Percentiles rank a stretch among this genome's conserved stretches.
Evolutionary conservation across 2,329 filamentous ascomycete genomes (phyloP).

Genomic region (Aspergillus sp.): DNA sequence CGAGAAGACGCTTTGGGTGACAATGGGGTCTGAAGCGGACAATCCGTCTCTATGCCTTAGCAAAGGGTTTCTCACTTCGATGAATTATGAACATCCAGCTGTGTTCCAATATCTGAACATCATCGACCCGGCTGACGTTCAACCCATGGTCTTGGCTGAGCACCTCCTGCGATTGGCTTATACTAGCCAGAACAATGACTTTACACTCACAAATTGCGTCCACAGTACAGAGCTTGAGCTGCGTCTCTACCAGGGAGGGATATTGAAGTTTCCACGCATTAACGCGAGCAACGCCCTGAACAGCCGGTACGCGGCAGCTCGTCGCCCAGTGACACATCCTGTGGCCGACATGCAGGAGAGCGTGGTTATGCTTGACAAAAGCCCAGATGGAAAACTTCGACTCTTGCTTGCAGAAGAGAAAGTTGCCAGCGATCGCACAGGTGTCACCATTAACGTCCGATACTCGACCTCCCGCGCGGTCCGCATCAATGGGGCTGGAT

Average conservation of each 20-base stretch:
- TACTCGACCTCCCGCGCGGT: too few relatives aligned
- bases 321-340: too few relatives aligned
- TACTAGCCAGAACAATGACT: background rate
- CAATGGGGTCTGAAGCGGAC: background rate
- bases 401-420: too few relatives aligned
- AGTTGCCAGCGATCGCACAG: too few relatives aligned
- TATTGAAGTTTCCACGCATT: too few relatives aligned
- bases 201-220: background rate
- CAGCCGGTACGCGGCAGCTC: too few relatives aligned
- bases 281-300: too few relatives aligned
- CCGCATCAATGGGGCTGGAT: too few relatives aligned
- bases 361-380: too few relatives aligned
- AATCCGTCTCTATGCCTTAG: background rate
- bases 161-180: background rate
- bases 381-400: too few relatives aligned
- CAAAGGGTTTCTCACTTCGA: background rate
- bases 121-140: background rate
- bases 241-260: background rate
- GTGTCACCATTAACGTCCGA: too few relatives aligned
- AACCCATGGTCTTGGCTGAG: background rate
- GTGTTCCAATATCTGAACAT: constrained; percentile 1
- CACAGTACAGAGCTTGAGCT: background rate
- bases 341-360: too few relatives aligned
- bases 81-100: background rate
- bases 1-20: constrained; percentile 5